Evolutionary conservation across 306 rosid species (phyloP), one percentile per base, ranked within the genome.

Genomic region (Phaseolus lunatus): DNA sequence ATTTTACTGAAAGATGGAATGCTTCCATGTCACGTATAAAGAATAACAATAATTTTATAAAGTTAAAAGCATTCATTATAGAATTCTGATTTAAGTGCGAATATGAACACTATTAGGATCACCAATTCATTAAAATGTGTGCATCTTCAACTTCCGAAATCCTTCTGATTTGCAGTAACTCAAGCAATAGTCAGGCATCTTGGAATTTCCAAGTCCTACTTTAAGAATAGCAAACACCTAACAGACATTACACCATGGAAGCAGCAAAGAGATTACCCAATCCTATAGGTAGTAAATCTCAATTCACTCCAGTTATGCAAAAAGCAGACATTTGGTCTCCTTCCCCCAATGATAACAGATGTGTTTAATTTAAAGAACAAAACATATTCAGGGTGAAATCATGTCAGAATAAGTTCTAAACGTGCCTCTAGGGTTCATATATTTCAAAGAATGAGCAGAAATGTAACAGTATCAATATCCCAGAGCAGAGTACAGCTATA

Each of bases 371-470:
- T 27, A 57, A 24, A 31, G 18, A 57, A 39, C 33, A 83, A 56
- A 47, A 31, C 47, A 58, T 57, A 66, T 6, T 48, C 52, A 5
- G 79, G 52, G 26, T 39, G 62, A 29, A 73, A 59, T 62, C 75
- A 59, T 62, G 67, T 43, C 54, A 62, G 5, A 68, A 77, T 49
- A 73, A 65, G 62, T 67, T 72, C 56, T 67, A 47, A 33, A 72
- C 20, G 13, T 39, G 77, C 72, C 76, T 57, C 67, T 11, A 43
- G 59, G 61, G 15, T 53, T 63, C 67, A 15, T 31, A 15, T 54
- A 49, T 15, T 26, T 27, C 77, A 70, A 70, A 76, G 37, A 61
- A 62, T 44, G 29, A 58, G 64, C 37, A 20, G 26, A 22, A 63
- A 47, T 22, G 15, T 15, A 77, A 45, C 70, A 68, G 50, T 56